Base-by-base conservation (phyloP, 2,329 filamentous ascomycete genomes). In the Leptographium lundbergii region DNA sequence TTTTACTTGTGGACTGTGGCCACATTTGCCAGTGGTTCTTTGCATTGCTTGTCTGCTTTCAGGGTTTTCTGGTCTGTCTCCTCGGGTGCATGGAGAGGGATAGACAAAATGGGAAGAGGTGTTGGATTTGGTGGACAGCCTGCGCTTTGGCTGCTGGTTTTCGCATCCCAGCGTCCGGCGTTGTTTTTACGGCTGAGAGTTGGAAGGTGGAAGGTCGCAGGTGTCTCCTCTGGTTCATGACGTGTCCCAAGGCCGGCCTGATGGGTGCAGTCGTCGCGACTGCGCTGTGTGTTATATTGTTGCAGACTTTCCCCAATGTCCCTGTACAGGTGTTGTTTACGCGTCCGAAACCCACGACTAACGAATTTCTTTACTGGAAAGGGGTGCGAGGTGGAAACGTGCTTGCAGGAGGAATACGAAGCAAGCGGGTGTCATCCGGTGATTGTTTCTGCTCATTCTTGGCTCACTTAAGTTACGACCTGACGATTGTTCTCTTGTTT, bases 81-180 rank as follows among this genome's bases (percentile, higher is more conserved):
- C 45, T 42, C 34, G 25, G 27, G n/a, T 36, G 51, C 57, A 57
- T 53, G 56, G 56, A 57, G 50, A 54, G 50, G 50, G 57, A 50
- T 54, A 54, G 39, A 54, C 27, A 54, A 54, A 54, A 53, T 42
- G 50, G 39, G 25, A 36, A 50, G 34, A 9, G 13, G 42, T 19
- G 25, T 10, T 17, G 32, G 47, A 14, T 11, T 29, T 45, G 36
- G 54, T 19, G 14, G 36, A 25, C 29, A 48, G 55, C 25, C 19
- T 32, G 42, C 27, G 25, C 13, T n/a, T 34, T 32, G 52, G 52
- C n/a, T n/a, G 34, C n/a, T 32, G n/a, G 32, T 11, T 53, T 53
- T 52, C 13, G 17, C 27, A 32, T 27, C 25, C 48, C 48, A 27
- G 48, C 11, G 22, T 51, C 14, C 27, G 25, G 29, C 29, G 42